Percentiles rank a stretch among this genome's conserved stretches.
Conservation (phyloP, 352 stramenopile species). For the Phytopythium cucurbitacearum region DNA sequence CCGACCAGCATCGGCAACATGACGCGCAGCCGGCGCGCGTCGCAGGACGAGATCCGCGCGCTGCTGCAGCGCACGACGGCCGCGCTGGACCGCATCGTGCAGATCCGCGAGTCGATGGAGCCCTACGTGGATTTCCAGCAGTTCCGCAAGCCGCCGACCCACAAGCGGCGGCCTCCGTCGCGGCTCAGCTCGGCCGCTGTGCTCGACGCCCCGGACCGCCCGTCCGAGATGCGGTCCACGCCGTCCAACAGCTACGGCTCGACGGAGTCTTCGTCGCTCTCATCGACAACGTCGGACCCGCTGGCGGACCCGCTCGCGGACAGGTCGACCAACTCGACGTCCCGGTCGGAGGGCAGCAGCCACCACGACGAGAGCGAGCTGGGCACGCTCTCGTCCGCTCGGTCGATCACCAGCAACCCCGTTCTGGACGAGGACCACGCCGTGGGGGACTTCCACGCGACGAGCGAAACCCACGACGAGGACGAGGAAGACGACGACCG, state of each 20-base stretch:
- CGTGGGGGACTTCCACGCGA: not conserved
- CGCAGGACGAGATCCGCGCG: conserved; percentile 71
- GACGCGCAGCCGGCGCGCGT: conserved; percentile 33
- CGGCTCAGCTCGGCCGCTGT: conserved; percentile 19
- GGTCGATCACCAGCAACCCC: conserved; percentile 6
- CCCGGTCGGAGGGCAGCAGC: conserved; percentile 4
- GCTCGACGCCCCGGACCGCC: not conserved
- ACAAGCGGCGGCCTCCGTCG: conserved; percentile 13
- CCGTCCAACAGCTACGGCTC: conserved; percentile 2
- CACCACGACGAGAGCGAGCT: too few relatives aligned
- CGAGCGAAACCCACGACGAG: not conserved
- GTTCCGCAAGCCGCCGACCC: conserved; percentile 43
- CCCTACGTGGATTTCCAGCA: conserved; percentile 76
- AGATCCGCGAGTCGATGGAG: conserved; percentile 83
- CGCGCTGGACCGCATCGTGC: conserved; percentile 79
- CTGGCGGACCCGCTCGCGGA: conserved; percentile 34
- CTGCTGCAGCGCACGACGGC: conserved; percentile 60
- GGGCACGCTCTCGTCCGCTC: conserved; percentile 17
- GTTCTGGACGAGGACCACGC: conserved; percentile 9
- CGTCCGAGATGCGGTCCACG: not conserved
- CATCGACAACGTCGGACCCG: conserved; percentile 2
- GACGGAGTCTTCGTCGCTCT: conserved; percentile 1
- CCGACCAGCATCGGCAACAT: conserved; percentile 14
- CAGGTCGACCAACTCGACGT: conserved; percentile 14
- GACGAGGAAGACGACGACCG: conserved; percentile 34